Evolutionary conservation across 805 yeast genomes (phyloP), one percentile per base, ranked within the genome.

Genomic region (Blastobotrys muscicola): DNA sequence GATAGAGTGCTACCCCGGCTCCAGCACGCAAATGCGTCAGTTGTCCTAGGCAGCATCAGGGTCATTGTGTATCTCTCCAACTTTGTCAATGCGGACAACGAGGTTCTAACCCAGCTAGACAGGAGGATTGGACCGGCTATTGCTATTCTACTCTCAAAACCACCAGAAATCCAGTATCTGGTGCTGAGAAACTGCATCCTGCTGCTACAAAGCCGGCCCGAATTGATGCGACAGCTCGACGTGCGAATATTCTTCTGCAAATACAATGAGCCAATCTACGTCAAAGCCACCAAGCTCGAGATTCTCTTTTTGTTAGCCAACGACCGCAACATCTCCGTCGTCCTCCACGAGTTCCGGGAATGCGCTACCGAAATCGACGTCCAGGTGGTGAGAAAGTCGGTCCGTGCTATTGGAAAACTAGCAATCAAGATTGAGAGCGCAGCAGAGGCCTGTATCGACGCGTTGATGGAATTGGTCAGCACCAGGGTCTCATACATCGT

Each of bases 251-350:
- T 89, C 57, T 87, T 85, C 62, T 81, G 92, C 63, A 78, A 78
- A 46, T 84, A 76, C 54, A 82, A 83, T 58, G 96, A 89, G 59
- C 92, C 94, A 1, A 76, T 84, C 15, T 90, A 85, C 59, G 78
- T 90, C 57, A 85, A 87, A 59, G 90, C 86, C 54, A 84, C 96
- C 4, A 90, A 90, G 56, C 67, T 90, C 37, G 97, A 90, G 58
- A 82, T 92, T 46, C 78, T 90, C 15, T 85, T 83, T 53, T 66
- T 85, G 32, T 66, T 90, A 38, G 94, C 97, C 1, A 73, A 77
- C 54, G 78, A 76, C 42, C 50, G 60, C 8, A 84, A 83, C 53
- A 68, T 82, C 38, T 68, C 66, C 4, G 62, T 70, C 33, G 85
- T 90, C 0, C 65, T 89, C 38, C 65, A 75, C 12, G 97, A 89